Conservation (phyloP, 306 rosid species). For the Vigna unguiculata region DNA sequence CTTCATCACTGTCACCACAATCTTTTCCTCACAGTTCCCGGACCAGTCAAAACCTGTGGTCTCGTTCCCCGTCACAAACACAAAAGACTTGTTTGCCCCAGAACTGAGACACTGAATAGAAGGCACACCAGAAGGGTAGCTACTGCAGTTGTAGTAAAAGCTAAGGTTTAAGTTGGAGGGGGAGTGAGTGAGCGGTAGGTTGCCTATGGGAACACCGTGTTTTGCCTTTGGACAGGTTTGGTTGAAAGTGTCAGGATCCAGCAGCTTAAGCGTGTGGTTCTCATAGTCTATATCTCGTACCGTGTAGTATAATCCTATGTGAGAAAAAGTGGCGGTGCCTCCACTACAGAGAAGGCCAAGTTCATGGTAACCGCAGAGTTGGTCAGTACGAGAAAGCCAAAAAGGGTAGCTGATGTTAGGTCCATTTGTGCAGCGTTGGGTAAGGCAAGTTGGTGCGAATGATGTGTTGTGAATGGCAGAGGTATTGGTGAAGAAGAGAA, state of each 20-base stretch:
- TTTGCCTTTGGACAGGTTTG: conserved; percentile 50
- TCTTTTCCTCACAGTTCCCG: conserved; percentile 25
- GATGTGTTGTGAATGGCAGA: conserved; percentile 26
- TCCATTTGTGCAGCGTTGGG: conserved; percentile 23
- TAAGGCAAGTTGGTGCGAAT: conserved; percentile 33
- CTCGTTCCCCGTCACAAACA: conserved; percentile 46
- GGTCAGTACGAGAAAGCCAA: conserved; percentile 42
- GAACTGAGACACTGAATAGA: conserved; percentile 37
- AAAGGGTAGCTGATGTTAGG: conserved; percentile 46
- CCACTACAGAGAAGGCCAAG: conserved; percentile 30
- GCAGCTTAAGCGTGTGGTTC: conserved; percentile 36
- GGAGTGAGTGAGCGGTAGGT: conserved; percentile 46
- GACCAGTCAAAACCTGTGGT: conserved; percentile 44
- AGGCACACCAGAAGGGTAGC: conserved; percentile 38
- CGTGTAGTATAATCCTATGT: not conserved
- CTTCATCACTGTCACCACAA: conserved; percentile 51
- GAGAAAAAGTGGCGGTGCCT: not conserved
- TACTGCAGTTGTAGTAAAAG: conserved; percentile 50
- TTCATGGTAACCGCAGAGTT: conserved; percentile 49
- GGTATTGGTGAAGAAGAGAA: conserved; percentile 15
- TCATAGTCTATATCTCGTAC: conserved; percentile 32
- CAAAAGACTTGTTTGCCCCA: conserved; percentile 44
- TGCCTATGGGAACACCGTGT: conserved; percentile 41
- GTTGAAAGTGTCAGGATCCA: conserved; percentile 44
- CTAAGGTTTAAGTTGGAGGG: conserved; percentile 43